Evolutionary conservation across 83 land plant species (phyloP), one percentile per base, ranked within the genome.

Genomic region (Larix sibirica): DNA sequence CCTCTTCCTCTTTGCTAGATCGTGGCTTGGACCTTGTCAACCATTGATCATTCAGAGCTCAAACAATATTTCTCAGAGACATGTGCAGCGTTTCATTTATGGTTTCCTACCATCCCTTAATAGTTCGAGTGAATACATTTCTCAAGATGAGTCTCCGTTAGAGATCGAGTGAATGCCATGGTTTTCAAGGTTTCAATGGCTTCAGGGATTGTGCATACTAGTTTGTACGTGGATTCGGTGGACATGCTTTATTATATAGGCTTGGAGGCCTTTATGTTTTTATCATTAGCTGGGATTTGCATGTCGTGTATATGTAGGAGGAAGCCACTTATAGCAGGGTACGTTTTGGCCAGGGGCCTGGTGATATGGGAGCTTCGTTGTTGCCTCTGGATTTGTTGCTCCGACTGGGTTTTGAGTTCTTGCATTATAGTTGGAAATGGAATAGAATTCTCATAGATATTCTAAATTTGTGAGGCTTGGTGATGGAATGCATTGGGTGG

Each of bases 241-340:
- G 73, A 86, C 24, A 38, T 90, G 20, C 92, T 90, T 60, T 90
- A 82, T 67, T 90, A 87, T 65, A 90, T 88, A 8, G 90, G 92
- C 42, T n/a, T 90, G 44, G 87, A 90, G 6, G 90, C 90, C 66
- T 59, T 88, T 6, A 47, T 70, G 21, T 65, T 62, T 6, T 85
- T 86, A 2, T 50, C 42, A 2, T 82, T 89, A 8, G 87, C 92
- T 1, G 92, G 92, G 8, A 87, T 83, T 26, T 90, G 92, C 65
- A 14, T 14, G 28, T 81, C 92, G 13, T 90, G 92, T 79, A 81
- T 90, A 8, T 90, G 92, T 68, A 50, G 90, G 26, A 75, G 67
- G 12, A 83, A 85, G 60, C 68, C 81, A 13, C 38, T 90, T 83
- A 82, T 85, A 1, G 84, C 80, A 6, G 92, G 92, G 5, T 6